Evolutionary conservation across 768 basidiomycete genomes (phyloP), one percentile per base, ranked within the genome.

Genomic region (Xerocomellus dryophilus): DNA sequence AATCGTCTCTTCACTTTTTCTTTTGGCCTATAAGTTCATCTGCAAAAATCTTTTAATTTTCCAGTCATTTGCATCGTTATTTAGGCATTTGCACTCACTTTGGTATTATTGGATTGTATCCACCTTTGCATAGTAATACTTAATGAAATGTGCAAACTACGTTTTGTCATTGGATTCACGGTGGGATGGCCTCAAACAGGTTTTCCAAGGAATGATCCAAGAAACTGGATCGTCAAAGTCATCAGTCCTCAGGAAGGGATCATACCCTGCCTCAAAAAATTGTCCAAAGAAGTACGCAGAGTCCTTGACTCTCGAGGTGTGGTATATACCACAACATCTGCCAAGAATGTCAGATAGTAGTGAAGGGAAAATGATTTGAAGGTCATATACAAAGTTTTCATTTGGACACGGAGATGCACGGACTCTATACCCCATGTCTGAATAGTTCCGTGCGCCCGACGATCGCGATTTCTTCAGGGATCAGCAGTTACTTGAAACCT

Each of bases 1-100:
- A 27, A 23, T 17, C 7, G 8, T 12, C 14, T 2, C 20, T 27
- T 32, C n/a, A 11, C 15, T 27, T 18, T 17, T 17, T 29, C 12
- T 25, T 53, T 40, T 32, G 20, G 23, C 35, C 15, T 27, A 31
- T 20, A 7, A 39, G 17, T 23, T 8, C 15, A 43, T 45, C 40
- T 41, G 9, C 17, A 18, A 7, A 31, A 2, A 15, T 35, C 25
- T 27, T 20, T 43, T 32, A 35, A 29, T 18, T 8, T 36, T 23
- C n/a, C 23, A 5, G 10, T 51, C 51, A 31, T 41, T 51, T 51
- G 39, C 45, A 61, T 38, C 27, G 14, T 18, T 36, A 27, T 27
- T 36, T 3, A 47, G 34, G 47, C 31, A 29, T 12, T 29, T 39
- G 14, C 48, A 53, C 50, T 17, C 15, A 59, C 57, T 38, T 38